These are phyloP conservation scores for Clonostachys solani DNA, from an alignment of 2,329 filamentous ascomycete species.

Conservation along the genomic window DNA sequence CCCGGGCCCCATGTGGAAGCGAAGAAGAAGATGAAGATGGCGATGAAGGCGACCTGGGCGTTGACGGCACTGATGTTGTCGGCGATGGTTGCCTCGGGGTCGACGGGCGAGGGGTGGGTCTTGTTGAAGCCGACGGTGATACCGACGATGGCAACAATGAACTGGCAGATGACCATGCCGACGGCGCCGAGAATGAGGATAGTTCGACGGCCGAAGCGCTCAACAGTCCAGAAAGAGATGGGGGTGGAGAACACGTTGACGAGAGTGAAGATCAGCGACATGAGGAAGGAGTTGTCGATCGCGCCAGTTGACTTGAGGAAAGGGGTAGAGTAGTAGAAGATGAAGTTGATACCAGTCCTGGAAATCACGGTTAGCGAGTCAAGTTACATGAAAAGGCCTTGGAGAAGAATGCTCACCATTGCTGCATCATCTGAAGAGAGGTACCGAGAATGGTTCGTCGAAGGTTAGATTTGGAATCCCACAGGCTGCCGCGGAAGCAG, in stretches of 20 bases:
- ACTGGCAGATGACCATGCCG: conserved; percentile 57
- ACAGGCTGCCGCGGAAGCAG: conserved; percentile 63
- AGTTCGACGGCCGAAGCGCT: conserved; percentile 41
- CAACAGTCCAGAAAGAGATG: conserved; percentile 27
- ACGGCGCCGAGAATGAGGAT: conserved; percentile 61
- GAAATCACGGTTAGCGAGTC: no score
- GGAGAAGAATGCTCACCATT: conserved; percentile 32
- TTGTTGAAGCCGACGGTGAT: conserved; percentile 29
- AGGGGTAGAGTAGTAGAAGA: conserved; percentile 32
- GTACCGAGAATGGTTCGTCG: conserved; percentile 69
- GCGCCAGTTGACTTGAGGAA: conserved; percentile 30
- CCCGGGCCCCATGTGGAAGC: conserved; percentile 57
- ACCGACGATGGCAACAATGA: conserved; percentile 56
- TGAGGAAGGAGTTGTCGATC: conserved; percentile 25
- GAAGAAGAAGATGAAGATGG: conserved; percentile 69
- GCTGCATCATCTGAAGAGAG: conserved; percentile 77
- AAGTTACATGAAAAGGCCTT: no score
- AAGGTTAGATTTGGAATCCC: conserved; percentile 59
- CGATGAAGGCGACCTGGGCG: conserved; percentile 53
- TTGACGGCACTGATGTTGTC: conserved; percentile 48
- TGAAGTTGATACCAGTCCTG: conserved; percentile 13
- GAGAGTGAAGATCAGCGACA: conserved; percentile 29
- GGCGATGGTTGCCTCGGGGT: conserved; percentile 47
- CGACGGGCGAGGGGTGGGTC: conserved; percentile 38
- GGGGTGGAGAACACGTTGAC: conserved; percentile 31